Base-by-base conservation (phyloP, 2,329 filamentous ascomycete genomes). In the Tolypocladium cylindrosporum region DNA sequence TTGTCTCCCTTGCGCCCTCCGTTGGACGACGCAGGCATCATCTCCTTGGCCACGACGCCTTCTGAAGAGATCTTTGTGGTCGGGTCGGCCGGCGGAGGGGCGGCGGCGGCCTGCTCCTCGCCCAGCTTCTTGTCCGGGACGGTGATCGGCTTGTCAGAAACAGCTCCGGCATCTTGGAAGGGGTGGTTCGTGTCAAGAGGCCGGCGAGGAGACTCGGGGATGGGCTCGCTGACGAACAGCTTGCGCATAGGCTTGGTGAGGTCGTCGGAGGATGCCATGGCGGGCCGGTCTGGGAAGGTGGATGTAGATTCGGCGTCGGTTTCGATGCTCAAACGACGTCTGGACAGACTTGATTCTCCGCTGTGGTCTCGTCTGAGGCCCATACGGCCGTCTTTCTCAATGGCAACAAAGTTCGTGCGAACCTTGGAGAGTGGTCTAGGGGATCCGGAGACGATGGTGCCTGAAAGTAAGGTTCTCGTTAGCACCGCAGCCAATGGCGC, bases 381-480 rank as follows among this genome's bases (percentile, higher is more conserved):
- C 63, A 84, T 74, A 51, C 79, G 75, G 57, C 82, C 82, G 71
- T 84, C 80, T 61, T 84, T 84, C 68, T 91, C 87, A 52, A 92
- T 81, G 21, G 87, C 83, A 56, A 92, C 81, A 69, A 92, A 92
- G 69, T 78, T 89, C 42, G 88, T 88, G 63, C 88, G 82, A 50
- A 91, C 85, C 72, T 88, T 90, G 61, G 88, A 90, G 45, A 91
- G 79, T 31, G 85, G 88, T 66, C 87, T 79, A 39, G 84, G 81
- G 21, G 81, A 83, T 40, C 79, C 77, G 58, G 72, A 72, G 61
- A 71, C 71, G 63, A 70, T 70, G 63, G 62, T 61, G 56, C 64
- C 68, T 71, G 62, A 60, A 55, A 57, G 60, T 57, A 58, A 58
- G 57, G 60, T 59, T 62, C 51, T 57, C 55, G 63, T 67, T 58